Conservation (phyloP, 352 stramenopile species). For the Pythium guiyangense region DNA sequence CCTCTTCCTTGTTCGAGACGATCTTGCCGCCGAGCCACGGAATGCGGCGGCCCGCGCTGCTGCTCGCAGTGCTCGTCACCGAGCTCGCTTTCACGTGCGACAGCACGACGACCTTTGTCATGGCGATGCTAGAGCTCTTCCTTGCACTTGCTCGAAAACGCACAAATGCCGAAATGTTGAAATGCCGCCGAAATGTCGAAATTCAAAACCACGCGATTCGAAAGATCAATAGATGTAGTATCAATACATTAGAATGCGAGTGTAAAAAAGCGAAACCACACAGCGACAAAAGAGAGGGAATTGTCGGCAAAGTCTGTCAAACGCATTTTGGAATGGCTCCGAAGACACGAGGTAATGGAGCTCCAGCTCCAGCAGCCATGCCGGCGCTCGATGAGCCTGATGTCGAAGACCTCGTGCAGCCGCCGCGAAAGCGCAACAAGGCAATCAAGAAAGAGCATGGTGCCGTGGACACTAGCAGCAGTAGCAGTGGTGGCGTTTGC, state of each 20-base stretch:
- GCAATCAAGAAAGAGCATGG: background rate
- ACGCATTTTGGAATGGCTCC: background rate
- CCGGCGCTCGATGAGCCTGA: conserved; percentile 19
- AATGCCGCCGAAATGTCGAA: background rate
- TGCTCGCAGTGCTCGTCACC: conserved; percentile 12
- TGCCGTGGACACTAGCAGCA: background rate
- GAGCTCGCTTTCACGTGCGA: conserved; percentile 68
- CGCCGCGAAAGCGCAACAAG: conserved; percentile 2
- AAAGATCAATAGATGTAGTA: background rate
- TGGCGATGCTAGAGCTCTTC: background rate
- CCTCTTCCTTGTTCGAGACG: conserved; percentile 81
- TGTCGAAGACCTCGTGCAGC: conserved; percentile 44
- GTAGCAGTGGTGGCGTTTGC: background rate
- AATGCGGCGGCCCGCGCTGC: conserved; percentile 30
- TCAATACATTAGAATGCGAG: background rate
- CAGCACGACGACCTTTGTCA: conserved; percentile 43
- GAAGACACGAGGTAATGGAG: background rate
- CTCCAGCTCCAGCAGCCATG: background rate
- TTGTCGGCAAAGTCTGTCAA: background rate
- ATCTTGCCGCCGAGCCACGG: conserved; percentile 80
- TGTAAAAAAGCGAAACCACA: background rate
- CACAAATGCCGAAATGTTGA: background rate
- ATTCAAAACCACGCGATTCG: too few species aligned
- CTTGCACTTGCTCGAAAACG: background rate
- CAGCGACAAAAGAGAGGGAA: background rate